A percentile compares a stretch with the other conserved stretches of the same genome.
Evolutionary conservation across 2,329 filamentous ascomycete genomes (phyloP).

Genomic region (Macrophomina pseudophaseolina): DNA sequence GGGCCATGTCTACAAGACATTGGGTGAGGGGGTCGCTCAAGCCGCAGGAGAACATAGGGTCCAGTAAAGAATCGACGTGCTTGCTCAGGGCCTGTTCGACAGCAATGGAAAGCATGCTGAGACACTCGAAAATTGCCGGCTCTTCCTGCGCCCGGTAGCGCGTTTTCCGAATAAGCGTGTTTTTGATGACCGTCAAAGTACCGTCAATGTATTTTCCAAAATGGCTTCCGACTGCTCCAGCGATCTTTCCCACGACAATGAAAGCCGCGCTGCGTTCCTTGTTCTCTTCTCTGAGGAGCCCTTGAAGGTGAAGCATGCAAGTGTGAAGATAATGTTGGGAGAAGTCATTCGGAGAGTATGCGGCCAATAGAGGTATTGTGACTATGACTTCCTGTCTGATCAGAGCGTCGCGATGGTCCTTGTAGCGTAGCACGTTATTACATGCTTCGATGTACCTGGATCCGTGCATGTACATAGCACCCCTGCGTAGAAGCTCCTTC

Average conservation of each 20-base stretch:
- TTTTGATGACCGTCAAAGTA: constrained; percentile 90
- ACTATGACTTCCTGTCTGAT: constrained; percentile 89
- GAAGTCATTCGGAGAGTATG: constrained; percentile 91
- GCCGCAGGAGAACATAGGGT: constrained; percentile 96
- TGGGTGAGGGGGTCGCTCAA: constrained; percentile 92
- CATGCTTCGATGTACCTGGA: constrained; percentile 85
- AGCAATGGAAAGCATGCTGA: constrained; percentile 92
- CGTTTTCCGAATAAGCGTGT: constrained; percentile 83
- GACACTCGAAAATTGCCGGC: constrained; percentile 91
- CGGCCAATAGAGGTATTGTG: constrained; percentile 89
- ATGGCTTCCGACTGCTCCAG: constrained; percentile 92
- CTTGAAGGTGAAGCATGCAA: constrained; percentile 95
- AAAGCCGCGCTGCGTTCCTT: constrained; percentile 95
- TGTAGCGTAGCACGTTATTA: constrained; percentile 89
- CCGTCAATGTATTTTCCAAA: constrained; percentile 95
- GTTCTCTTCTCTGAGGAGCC: constrained; percentile 85
- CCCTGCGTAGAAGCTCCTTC: constrained; percentile 90
- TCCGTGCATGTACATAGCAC: constrained; percentile 99
- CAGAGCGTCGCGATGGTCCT: constrained; percentile 86
- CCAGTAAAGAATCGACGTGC: constrained; percentile 94
- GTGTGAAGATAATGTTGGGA: constrained; percentile 85
- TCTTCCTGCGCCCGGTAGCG: constrained; percentile 61
- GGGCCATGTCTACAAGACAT: constrained; percentile 96
- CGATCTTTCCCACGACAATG: constrained; percentile 92
- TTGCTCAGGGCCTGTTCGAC: constrained; percentile 97